phyloP scores from a whole-genome alignment of 2,329 filamentous ascomycete species.

The Helicocarpus griseus region DNA sequence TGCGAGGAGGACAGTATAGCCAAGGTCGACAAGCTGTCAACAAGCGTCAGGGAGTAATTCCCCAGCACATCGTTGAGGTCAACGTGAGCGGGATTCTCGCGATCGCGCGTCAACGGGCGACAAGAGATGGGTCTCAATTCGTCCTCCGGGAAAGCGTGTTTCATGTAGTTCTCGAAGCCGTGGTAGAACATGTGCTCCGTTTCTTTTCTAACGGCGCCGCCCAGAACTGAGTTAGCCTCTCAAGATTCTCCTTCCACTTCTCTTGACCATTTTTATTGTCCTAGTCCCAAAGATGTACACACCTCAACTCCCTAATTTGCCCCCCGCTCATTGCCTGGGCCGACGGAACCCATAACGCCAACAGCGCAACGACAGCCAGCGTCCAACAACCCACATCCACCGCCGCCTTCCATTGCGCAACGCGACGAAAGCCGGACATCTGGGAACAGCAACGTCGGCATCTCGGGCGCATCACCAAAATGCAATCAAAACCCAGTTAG shows the following conservation, averaged over 20 bases:
- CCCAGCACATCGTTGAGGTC: constrained; percentile 92
- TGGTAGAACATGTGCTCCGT: constrained; percentile 80
- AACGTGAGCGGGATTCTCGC: constrained; percentile 65
- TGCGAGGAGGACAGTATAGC: constrained; percentile 79
- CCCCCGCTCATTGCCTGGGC: constrained; percentile 27
- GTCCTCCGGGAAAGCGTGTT: constrained; percentile 88
- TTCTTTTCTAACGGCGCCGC: constrained; percentile 36
- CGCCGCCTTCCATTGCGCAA: neutral
- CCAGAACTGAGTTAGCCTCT: too few species aligned
- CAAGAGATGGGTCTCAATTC: constrained; percentile 85
- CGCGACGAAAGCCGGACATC: constrained; percentile 22
- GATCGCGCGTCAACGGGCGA: constrained; percentile 72
- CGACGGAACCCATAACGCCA: constrained; percentile 26
- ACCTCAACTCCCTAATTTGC: constrained; percentile 29
- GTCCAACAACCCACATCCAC: constrained; percentile 21
- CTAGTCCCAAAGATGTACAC: too few species aligned
- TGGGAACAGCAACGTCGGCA: constrained; percentile 23
- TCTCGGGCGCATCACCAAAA: constrained; percentile 33
- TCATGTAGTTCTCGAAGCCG: constrained; percentile 91
- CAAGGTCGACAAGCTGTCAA: constrained; percentile 89
- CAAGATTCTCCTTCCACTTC: too few species aligned
- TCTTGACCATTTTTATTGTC: too few species aligned
- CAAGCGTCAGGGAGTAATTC: constrained; percentile 91
- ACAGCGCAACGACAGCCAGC: constrained; percentile 21
- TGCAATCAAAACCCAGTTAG: constrained; percentile 17